Evolutionary conservation across 306 rosid genomes (phyloP), one percentile per base, ranked within the genome.

Genomic region (Astragalus membranaceus): DNA sequence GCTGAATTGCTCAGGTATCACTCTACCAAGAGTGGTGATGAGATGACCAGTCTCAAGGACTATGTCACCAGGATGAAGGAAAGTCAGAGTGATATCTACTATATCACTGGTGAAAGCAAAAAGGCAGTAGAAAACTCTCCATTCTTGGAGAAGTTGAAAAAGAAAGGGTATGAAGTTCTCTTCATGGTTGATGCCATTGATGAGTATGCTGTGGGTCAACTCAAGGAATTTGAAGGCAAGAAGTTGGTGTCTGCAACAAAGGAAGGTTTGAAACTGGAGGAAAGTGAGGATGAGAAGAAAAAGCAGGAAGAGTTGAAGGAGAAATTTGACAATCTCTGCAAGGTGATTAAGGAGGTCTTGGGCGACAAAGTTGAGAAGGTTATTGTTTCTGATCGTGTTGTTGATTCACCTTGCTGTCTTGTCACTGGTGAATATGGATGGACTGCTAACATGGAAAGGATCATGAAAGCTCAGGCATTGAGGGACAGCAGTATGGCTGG

Each of bases 1-100:
- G 97, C 95, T 68, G 97, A 88, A 44, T 44, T 90, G 36, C 80
- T 90, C 12, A 79, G 97, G 32, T 90, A 88, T 78, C 95, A 90
- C 83, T 90, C 95, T 53, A 90, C 97, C 84, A 88, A 85, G 87
- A 90, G 92, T 0, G 97, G 97, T 3, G 97, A 90, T 4, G 97
- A 90, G 81, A 4, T 83, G 86, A 90, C 97, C 15, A 90, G 97
- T 56, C 79, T 90, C 5, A 90, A 90, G 88, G 97, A 90, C 46
- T 90, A 90, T 0, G 97, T 90, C 48, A 90, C 97, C 10, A 81
- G 97, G 72, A 90, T 90, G 97, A 90, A 90, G 90, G 97, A 90
- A 46, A 92, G 97, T 9, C 97, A 90, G 86, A 80, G 6, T 16
- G 97, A 90, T 8, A 90, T 90, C 54, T 90, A 81, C 79, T 90